Evolutionary conservation across 2,329 filamentous ascomycete species (phyloP), one percentile per base, ranked within the genome.

Genomic region (Venturia asperata): DNA sequence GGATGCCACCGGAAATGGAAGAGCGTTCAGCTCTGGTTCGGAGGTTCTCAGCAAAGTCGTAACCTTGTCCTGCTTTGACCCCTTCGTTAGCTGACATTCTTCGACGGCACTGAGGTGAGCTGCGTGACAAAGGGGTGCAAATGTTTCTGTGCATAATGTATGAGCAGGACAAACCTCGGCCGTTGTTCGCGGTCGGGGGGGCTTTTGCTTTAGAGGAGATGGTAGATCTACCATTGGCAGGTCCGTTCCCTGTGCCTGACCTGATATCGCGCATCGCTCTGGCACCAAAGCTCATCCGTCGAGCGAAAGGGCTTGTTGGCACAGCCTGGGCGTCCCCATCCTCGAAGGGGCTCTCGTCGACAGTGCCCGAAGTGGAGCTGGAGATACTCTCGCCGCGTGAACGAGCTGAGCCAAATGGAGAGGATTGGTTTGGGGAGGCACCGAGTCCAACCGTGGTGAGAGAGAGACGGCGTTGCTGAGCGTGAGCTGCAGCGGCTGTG

Each of bases 31-130:
- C 92, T 75, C 92, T 89, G 73, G 87, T 89, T 77, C 92, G 91
- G 82, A 97, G 86, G 81, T 96, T 92, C 81, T 97, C 93, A 74
- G 91, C 91, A 89, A 93, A 96, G 79, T 96, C 96, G 84, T 95
- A 96, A 77, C 90, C 91, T 83, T 94, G 91, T 83, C 91, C 89
- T 92, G 85, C 79, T 84, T 80, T 78, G 77, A 72, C 76, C 79
- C 78, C 79, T 71, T 65, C n/a, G 86, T 89, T 84, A 89, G 87
- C 86, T 83, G 80, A 76, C 77, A 81, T 79, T 86, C 79, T 67
- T 70, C 49, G 21, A 66, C 70, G 21, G 21, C 30, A 24, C 13
- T 55, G 61, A 45, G 42, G 24, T 15, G 49, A 45, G 19, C 6
- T 45, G 41, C 27, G 45, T 43, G 61, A 61, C n/a, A 30, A 37